These are phyloP conservation scores for Tephrocybe rancida DNA, from an alignment of 768 basidiomycete genomes.

Conservation along the genomic window DNA sequence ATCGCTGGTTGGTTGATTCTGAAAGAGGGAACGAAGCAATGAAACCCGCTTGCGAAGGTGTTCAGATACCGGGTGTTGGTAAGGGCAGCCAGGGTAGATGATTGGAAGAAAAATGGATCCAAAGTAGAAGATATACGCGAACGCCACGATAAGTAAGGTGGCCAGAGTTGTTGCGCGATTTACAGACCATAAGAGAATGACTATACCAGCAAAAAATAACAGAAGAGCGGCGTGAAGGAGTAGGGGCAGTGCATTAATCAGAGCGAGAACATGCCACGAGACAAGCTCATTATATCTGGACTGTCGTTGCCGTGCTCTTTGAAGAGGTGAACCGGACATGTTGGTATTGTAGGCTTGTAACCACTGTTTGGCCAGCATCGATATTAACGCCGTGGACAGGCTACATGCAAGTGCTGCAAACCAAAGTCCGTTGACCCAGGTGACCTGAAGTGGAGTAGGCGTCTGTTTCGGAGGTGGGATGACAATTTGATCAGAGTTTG, in stretches of 20 bases:
- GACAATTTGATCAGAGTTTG: constrained; percentile 14
- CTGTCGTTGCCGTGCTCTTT: constrained; percentile 40
- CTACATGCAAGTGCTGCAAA: constrained; percentile 44
- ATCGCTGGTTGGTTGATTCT: neutral
- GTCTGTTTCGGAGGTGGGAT: constrained; percentile 2
- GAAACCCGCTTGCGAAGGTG: constrained; percentile 27
- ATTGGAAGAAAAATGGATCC: constrained; percentile 40
- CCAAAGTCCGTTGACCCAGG: constrained; percentile 49
- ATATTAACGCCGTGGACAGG: constrained; percentile 42
- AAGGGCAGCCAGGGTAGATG: constrained; percentile 42
- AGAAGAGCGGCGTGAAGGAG: constrained; percentile 42
- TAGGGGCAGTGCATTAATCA: constrained; percentile 41
- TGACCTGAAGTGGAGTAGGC: constrained; percentile 26
- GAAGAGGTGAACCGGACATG: constrained; percentile 37
- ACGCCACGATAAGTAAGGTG: constrained; percentile 34
- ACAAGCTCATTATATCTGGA: constrained; percentile 34
- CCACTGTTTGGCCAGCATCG: constrained; percentile 53
- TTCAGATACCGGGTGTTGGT: constrained; percentile 41
- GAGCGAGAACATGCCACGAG: constrained; percentile 39
- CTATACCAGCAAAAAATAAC: constrained; percentile 42
- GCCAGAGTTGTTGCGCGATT: constrained; percentile 33
- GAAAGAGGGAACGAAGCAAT: neutral
- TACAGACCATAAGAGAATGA: constrained; percentile 42
- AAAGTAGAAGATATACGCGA: constrained; percentile 38
- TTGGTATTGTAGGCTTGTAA: constrained; percentile 34